Evolutionary conservation across 2,329 filamentous ascomycete species (phyloP), one percentile per base, ranked within the genome.

Genomic region (Monilinia vaccinii-corymbosi): DNA sequence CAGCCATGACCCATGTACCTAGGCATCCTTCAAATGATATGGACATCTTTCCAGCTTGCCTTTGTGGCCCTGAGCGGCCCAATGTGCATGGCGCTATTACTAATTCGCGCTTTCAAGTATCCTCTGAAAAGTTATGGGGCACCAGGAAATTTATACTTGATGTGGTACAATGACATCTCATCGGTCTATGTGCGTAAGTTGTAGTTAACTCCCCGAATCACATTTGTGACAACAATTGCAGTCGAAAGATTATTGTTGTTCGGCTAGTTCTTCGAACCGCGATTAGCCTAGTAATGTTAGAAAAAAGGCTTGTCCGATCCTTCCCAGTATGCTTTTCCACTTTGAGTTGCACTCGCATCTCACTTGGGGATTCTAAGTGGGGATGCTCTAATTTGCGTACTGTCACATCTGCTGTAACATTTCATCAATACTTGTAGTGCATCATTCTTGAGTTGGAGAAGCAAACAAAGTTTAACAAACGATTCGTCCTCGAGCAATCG

Each of bases 251-350:
- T 23, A 13, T 45, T 44, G 38, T 53, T 53, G 51, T 25, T 38
- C 51, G 32, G 51, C 38, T 53, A 38, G 25, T 44, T 21, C 28
- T 18, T 55, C 51, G n/a, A 55, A 44, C 44, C 13, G 4, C 38
- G 38, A 44, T 44, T 18, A 32, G 28, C 51, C 51, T n/a, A 28
- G 25, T 55, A 32, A 44, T 25, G 32, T 55, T 44, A 44, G 18
- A 11, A 6, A 34, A 55, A 55, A 44, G 51, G 51, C 51, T 55
- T 55, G 51, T 55, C 51, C 32, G 42, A 18, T 32, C 38, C 50
- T 16, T 42, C 25, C 50, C 18, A 32, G 38, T 11, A 10, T 34
- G 38, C 28, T 32, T 53, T 53, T 34, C 31, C 47, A 21, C 31
- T 34, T 40, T 51, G 49, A 16, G 34, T 44, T 44, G n/a, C 40